Conservation (phyloP, 1,284 basidiomycete species). For the Pseudozyma flocculosa region DNA sequence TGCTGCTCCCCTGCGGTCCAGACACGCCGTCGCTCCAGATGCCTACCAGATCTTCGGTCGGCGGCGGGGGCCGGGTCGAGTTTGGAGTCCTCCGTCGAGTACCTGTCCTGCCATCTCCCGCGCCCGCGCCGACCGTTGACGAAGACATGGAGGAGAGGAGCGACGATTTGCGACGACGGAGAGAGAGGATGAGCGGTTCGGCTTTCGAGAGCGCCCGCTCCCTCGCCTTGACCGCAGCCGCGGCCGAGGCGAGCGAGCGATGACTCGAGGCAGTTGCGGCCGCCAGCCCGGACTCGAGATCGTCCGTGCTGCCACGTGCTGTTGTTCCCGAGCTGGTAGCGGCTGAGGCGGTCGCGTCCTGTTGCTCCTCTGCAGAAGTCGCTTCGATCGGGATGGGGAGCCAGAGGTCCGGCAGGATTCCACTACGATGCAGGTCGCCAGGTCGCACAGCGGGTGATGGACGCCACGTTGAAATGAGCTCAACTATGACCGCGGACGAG, state of each 20-base stretch:
- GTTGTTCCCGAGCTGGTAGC: too few relatives aligned
- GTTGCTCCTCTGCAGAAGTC: constrained; percentile 8
- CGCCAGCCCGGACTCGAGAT: constrained; percentile 14
- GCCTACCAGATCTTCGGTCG: constrained; percentile 3
- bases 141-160: constrained; percentile 12
- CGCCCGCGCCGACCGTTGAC: too few relatives aligned
- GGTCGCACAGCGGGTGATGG: too few relatives aligned
- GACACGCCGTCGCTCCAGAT: constrained; percentile 24
- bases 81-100: too few relatives aligned
- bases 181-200: constrained; percentile 36
- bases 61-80: neutral
- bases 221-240: constrained; percentile 6
- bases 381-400: constrained; percentile 31
- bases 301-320: constrained; percentile 19
- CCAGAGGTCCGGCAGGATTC: constrained; percentile 51
- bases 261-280: constrained; percentile 7
- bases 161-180: constrained; percentile 28
- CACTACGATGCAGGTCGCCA: constrained; percentile 6
- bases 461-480: too few relatives aligned
- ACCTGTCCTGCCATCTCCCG: too few relatives aligned
- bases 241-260: neutral
- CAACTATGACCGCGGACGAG: too few relatives aligned
- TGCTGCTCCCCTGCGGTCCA: constrained; percentile 16
- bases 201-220: constrained; percentile 16
- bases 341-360: too few relatives aligned